Percentiles rank a stretch among this genome's conserved stretches.
These are phyloP conservation scores for Hyphopichia homilentoma DNA, from an alignment of 805 yeast species.

Conservation along the genomic window DNA sequence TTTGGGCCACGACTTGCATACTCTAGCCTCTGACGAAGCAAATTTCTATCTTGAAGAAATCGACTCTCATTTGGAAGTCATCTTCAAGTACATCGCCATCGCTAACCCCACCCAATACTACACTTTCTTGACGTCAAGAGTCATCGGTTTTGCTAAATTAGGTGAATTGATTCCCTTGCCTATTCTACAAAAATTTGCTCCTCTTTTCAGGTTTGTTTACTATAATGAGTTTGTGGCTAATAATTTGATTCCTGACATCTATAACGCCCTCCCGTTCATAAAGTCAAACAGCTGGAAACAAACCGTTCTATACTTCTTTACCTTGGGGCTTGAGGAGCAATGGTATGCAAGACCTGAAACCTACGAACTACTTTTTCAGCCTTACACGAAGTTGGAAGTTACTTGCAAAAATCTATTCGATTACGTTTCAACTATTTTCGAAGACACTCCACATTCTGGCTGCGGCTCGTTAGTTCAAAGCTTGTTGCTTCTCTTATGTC, in stretches of 20 bases:
- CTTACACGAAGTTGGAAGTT: conserved; percentile 18
- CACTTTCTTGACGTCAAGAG: conserved; percentile 18
- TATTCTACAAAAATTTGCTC: conserved; percentile 27
- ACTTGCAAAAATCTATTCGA: conserved; percentile 30
- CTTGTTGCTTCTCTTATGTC: conserved; percentile 31
- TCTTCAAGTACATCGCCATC: conserved; percentile 32
- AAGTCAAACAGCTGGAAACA: conserved; percentile 35
- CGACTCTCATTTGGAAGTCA: conserved; percentile 27
- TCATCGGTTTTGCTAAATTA: conserved; percentile 20
- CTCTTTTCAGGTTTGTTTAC: conserved; percentile 30
- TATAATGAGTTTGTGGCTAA: conserved; percentile 22
- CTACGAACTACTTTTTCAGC: conserved; percentile 21
- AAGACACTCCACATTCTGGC: conserved; percentile 15
- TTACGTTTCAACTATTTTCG: conserved; percentile 25
- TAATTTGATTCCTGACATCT: conserved; percentile 17
- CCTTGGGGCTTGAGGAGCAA: conserved; percentile 32
- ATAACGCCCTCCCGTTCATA: conserved; percentile 22
- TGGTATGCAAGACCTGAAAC: conserved; percentile 34
- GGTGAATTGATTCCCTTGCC: conserved; percentile 25
- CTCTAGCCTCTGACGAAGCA: conserved; percentile 1
- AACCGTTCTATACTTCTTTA: conserved; percentile 27
- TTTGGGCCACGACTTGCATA: conserved; percentile 1
- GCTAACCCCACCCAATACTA: conserved; percentile 33
- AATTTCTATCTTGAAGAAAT: conserved; percentile 19
- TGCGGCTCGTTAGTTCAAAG: conserved; percentile 21